A percentile compares a stretch with the other conserved stretches of the same genome.
phyloP scores from a whole-genome alignment of 768 basidiomycete species.

The Amanita pseudoporphyria region DNA sequence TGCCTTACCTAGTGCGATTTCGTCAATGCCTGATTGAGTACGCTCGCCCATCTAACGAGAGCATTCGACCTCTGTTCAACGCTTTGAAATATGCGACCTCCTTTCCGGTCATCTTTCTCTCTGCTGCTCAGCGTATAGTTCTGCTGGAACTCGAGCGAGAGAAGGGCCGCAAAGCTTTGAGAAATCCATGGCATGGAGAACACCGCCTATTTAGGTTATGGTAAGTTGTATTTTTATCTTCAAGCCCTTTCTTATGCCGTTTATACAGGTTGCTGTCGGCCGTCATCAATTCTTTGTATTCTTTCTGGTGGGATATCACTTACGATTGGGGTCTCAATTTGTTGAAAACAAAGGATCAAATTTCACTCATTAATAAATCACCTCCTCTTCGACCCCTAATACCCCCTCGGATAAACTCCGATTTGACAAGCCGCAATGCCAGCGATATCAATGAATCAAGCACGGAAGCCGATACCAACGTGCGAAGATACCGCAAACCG shows the following conservation, averaged over 20 bases:
- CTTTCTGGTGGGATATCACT: constrained; percentile 99
- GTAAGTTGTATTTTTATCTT: constrained; percentile 30
- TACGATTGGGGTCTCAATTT: constrained; percentile 95
- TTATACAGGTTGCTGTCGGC: constrained; percentile 72
- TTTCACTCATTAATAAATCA: constrained; percentile 14
- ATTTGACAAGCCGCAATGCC: constrained; percentile 11
- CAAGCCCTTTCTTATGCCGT: background rate
- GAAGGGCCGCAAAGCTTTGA: constrained; percentile 32
- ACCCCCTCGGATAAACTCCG: constrained; percentile 37
- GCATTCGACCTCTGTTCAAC: constrained; percentile 73
- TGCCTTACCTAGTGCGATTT: constrained; percentile 87
- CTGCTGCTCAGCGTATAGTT: constrained; percentile 78
- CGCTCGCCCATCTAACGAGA: constrained; percentile 48
- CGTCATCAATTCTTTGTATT: constrained; percentile 82
- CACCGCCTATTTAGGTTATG: constrained; percentile 78
- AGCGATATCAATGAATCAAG: background rate
- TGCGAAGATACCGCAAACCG: background rate
- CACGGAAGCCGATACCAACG: background rate
- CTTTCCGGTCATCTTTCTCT: constrained; percentile 92
- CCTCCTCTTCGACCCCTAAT: constrained; percentile 34
- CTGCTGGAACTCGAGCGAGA: constrained; percentile 45
- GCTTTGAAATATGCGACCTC: constrained; percentile 95
- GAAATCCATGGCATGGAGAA: constrained; percentile 62
- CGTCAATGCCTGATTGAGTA: constrained; percentile 93
- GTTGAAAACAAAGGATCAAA: constrained; percentile 31